phyloP scores from a whole-genome alignment of 495 filamentous ascomycete species.

The Glutinoglossum americanum region DNA sequence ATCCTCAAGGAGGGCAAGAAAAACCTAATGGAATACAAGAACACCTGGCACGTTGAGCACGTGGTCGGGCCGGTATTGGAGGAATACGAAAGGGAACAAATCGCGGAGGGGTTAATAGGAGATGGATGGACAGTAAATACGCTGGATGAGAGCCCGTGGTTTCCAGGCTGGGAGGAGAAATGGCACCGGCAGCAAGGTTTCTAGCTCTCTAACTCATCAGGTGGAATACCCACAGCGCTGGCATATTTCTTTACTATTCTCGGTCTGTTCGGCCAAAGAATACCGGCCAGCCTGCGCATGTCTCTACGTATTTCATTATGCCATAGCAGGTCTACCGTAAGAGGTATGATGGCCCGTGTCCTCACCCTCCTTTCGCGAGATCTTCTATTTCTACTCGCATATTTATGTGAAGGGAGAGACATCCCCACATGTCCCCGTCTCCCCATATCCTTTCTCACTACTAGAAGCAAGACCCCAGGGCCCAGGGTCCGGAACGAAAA shows the following conservation, averaged over 20 bases:
- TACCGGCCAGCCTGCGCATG: too few relatives aligned
- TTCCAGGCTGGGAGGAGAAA: slow-evolving; percentile 62
- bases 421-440: too few relatives aligned
- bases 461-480: too few relatives aligned
- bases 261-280: too few relatives aligned
- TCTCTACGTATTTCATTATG: too few relatives aligned
- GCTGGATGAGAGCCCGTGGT: slow-evolving; percentile 67
- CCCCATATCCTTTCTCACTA: too few relatives aligned
- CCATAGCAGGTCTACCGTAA: too few relatives aligned
- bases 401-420: too few relatives aligned
- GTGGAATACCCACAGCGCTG: background rate
- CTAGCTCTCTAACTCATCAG: slow-evolving; percentile 9
- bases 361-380: too few relatives aligned
- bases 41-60: slow-evolving; percentile 66
- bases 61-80: slow-evolving; percentile 47
- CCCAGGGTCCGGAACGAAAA: too few relatives aligned
- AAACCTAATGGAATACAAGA: slow-evolving; percentile 64
- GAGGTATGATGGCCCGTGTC: too few relatives aligned
- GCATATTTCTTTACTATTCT: background rate
- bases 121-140: slow-evolving; percentile 51
- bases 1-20: slow-evolving; percentile 52
- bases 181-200: slow-evolving; percentile 65
- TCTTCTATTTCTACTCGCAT: too few relatives aligned
- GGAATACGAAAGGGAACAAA: slow-evolving; percentile 48
- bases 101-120: slow-evolving; percentile 34